Conservation (phyloP, 345 rosid genomes). For the Citrus cavaleriei region DNA sequence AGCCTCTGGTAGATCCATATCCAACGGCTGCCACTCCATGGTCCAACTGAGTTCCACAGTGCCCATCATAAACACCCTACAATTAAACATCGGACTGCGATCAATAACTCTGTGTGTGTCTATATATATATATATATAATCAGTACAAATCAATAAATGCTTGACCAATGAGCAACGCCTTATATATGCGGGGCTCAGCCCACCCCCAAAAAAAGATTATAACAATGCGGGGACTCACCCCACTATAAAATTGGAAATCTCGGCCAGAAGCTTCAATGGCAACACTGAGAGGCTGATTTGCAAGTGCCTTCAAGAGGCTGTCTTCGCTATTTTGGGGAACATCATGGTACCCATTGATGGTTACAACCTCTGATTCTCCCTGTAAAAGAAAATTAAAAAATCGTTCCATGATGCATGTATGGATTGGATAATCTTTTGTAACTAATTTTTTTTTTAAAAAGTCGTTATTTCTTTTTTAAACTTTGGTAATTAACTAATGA, state of each 20-base stretch:
- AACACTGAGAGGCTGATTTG: constrained; percentile 54
- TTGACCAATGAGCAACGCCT: too few relatives aligned
- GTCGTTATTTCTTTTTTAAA: too few relatives aligned
- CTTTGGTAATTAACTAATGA: too few relatives aligned
- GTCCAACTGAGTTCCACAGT: constrained; percentile 59
- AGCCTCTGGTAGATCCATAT: constrained; percentile 62
- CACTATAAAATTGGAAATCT: constrained; percentile 61
- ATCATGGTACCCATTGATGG: constrained; percentile 48
- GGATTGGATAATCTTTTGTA: too few relatives aligned
- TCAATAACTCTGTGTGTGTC: too few relatives aligned
- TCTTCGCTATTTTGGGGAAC: constrained; percentile 45
- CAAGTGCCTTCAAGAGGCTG: constrained; percentile 50
- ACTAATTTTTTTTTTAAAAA: too few relatives aligned
- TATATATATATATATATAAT: too few relatives aligned
- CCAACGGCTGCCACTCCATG: constrained; percentile 87
- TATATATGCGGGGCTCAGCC: too few relatives aligned
- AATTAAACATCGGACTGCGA: not conserved
- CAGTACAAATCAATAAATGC: too few relatives aligned
- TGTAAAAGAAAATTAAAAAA: not conserved
- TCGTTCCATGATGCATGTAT: too few relatives aligned
- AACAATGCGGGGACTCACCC: constrained; percentile 26
- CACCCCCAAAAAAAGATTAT: too few relatives aligned
- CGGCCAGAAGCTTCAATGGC: constrained; percentile 59
- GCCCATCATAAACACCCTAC: constrained; percentile 76
- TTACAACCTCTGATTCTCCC: constrained; percentile 41